Base-by-base conservation (phyloP, 2,329 filamentous ascomycete species). In the Ilyonectria mors-panacis region DNA sequence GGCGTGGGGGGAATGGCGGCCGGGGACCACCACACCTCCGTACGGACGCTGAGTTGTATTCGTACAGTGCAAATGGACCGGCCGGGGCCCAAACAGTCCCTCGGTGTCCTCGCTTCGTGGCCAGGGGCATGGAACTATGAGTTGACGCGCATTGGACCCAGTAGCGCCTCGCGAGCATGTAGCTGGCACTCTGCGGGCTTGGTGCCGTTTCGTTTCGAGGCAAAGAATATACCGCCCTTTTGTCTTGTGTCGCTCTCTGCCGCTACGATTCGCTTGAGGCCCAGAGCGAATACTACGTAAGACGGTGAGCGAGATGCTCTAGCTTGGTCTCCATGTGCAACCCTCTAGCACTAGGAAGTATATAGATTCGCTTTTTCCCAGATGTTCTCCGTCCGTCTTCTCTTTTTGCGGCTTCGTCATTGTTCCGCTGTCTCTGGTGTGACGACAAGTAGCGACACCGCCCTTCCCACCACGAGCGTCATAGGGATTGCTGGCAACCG, bases 141-240 rank as follows among this genome's bases (percentile, higher is more conserved):
- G 39, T 51, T 51, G 48, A 33, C 48, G 48, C 28, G 28, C 28
- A 33, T 51, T 13, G 48, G 28, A 15, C n/a, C 9, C 47, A 51
- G 26, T 65, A 60, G 63, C 44, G 63, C 42, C 42, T 60, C 48
- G 50, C 63, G 56, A 51, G 33, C 12, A 53, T 21, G 61, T 28
- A 21, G 28, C 21, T 42, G 39, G 39, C 15, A n/a, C n/a, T 17
- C 39, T 42, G 37, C 21, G 28, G 50, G 15, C 12, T 47, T 45
- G 48, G 48, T 33, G 48, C 3, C 23, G 30, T 37, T 35, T 35
- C 33, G 56, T 60, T 59, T 55, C 50, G 48, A 48, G 35, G 57
- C 13, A 26, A 23, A 17, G 26, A 51, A 10, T 30, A 30, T 17
- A 30, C 9, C 48, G 48, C 48, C 28, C 17, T 33, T 19, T 19